Evolutionary conservation across 805 yeast genomes (phyloP).

Genomic region (Cyberlindnera euphorbiae): DNA sequence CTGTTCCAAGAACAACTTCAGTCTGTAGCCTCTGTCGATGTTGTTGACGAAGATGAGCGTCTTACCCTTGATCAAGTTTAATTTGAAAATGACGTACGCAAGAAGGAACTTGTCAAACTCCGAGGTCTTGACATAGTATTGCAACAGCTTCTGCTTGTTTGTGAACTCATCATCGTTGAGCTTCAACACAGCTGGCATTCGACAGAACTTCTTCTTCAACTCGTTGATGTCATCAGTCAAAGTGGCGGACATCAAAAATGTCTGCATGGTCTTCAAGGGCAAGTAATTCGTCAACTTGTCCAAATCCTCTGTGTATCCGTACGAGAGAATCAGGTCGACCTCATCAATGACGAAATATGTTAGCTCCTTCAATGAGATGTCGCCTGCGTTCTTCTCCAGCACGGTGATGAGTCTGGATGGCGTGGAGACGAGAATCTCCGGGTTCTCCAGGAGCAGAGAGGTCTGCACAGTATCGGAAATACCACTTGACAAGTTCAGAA

Average conservation of each 20-base stretch:
- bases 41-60: slow-evolving; percentile 87
- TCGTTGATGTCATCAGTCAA: slow-evolving; percentile 79
- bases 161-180: slow-evolving; percentile 64
- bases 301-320: slow-evolving; percentile 87
- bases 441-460: slow-evolving; percentile 65
- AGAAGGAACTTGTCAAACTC: slow-evolving; percentile 91
- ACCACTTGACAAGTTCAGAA: slow-evolving; percentile 59
- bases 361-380: slow-evolving; percentile 50
- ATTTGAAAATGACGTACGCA: slow-evolving; percentile 87
- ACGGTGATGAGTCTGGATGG: slow-evolving; percentile 69
- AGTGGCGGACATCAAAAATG: slow-evolving; percentile 95
- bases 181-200: slow-evolving; percentile 74
- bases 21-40: slow-evolving; percentile 91
- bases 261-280: slow-evolving; percentile 75
- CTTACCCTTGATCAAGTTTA: slow-evolving; percentile 85
- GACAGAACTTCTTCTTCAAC: slow-evolving; percentile 73
- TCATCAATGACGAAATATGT: slow-evolving; percentile 85
- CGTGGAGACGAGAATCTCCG: slow-evolving; percentile 81
- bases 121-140: slow-evolving; percentile 78
- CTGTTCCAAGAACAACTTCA: slow-evolving; percentile 87
- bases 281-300: slow-evolving; percentile 55
- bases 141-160: slow-evolving; percentile 58
- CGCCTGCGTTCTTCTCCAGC: slow-evolving; percentile 42
- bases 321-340: slow-evolving; percentile 85
- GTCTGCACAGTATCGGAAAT: slow-evolving; percentile 66